These are phyloP conservation scores for Parastagonospora nodorum DNA, from an alignment of 2,329 filamentous ascomycete genomes.

Conservation along the genomic window DNA sequence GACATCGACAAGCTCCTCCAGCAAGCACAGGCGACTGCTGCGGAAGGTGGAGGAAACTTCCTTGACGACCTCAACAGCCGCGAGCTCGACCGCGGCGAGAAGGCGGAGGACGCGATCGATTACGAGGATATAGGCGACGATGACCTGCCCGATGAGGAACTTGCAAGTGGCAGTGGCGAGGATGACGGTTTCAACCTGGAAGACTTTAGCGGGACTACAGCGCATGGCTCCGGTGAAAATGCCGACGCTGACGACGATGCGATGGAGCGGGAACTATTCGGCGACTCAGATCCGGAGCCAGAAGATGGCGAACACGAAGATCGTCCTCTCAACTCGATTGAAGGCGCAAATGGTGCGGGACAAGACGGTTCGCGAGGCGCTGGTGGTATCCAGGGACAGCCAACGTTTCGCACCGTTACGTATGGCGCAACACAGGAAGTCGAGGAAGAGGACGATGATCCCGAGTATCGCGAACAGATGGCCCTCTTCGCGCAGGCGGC, in stretches of 20 bases:
- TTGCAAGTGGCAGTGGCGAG: conserved; percentile 21
- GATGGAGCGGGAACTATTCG: conserved; percentile 52
- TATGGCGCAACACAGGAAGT: conserved; percentile 24
- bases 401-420: conserved; percentile 18
- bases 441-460: conserved; percentile 40
- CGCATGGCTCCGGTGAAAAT: conserved; percentile 30
- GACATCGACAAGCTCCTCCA: conserved; percentile 26
- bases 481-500: conserved; percentile 36
- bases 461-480: conserved; percentile 41
- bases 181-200: conserved; percentile 23
- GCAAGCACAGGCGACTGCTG: conserved; percentile 24
- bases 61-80: conserved; percentile 33
- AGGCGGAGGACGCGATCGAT: conserved; percentile 90
- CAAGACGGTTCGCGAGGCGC: conserved; percentile 6
- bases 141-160: conserved; percentile 78
- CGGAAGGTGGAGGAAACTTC: conserved; percentile 26
- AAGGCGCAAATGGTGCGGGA: conserved; percentile 14
- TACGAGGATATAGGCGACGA: conserved; percentile 92
- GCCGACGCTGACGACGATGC: conserved; percentile 56
- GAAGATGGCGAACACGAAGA: conserved; percentile 42
- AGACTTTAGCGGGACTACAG: conserved; percentile 38
- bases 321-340: conserved; percentile 44
- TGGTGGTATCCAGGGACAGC: conserved; percentile 22
- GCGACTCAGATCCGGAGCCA: conserved; percentile 27
- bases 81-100: conserved; percentile 64